Percentiles rank a stretch among this genome's conserved stretches.
phyloP scores from a whole-genome alignment of 1,284 basidiomycete species.

The Boletus smithii region DNA sequence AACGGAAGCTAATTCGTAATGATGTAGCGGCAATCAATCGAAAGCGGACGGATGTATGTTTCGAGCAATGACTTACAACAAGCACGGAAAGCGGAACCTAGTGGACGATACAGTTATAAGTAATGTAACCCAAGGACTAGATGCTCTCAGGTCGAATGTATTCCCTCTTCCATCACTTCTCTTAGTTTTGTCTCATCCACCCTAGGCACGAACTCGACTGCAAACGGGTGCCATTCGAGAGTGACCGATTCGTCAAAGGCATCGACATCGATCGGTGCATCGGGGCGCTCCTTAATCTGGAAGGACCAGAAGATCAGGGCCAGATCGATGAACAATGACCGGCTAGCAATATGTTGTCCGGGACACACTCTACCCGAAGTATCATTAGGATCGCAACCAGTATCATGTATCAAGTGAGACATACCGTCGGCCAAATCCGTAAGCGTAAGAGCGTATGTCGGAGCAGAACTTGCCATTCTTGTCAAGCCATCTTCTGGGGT shows the following conservation, averaged over 20 bases:
- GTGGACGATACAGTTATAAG: too few species aligned
- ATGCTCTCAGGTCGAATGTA: not conserved
- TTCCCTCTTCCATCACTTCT: constrained; percentile 5
- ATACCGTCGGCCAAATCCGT: constrained; percentile 50
- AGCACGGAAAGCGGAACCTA: too few species aligned
- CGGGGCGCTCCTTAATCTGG: constrained; percentile 9
- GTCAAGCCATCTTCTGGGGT: constrained; percentile 55
- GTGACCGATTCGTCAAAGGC: constrained; percentile 5
- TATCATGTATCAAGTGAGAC: not conserved
- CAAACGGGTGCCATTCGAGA: constrained; percentile 6
- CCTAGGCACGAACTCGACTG: constrained; percentile 7
- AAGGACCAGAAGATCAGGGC: constrained; percentile 17
- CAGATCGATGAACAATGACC: constrained; percentile 12
- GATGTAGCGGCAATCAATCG: not conserved
- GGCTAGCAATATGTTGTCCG: constrained; percentile 14
- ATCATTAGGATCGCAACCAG: too few species aligned
- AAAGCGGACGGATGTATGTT: not conserved
- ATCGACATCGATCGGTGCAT: constrained; percentile 8
- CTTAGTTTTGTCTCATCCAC: constrained; percentile 4
- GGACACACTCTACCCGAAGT: constrained; percentile 14
- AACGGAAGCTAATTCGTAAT: not conserved
- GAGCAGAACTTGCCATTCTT: constrained; percentile 45
- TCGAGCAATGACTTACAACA: too few species aligned
- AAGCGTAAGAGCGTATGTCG: constrained; percentile 51
- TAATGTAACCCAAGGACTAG: not conserved